These are phyloP conservation scores for Coemansia sp. DNA, from an alignment of 192 early-diverging fungal genomes.

Conservation along the genomic window DNA sequence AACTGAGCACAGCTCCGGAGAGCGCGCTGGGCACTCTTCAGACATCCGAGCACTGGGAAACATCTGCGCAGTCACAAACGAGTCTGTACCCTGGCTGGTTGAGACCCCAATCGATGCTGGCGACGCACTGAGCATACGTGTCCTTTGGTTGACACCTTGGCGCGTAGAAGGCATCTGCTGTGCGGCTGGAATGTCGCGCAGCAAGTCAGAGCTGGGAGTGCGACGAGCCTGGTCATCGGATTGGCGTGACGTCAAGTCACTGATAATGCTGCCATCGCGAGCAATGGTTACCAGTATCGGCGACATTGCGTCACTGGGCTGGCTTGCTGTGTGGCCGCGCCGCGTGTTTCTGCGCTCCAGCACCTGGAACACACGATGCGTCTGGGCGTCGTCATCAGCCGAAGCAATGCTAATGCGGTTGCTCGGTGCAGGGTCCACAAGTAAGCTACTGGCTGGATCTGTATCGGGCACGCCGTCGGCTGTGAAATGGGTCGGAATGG, in stretches of 20 bases:
- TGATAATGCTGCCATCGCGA: constrained; percentile 37
- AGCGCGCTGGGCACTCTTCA: background rate
- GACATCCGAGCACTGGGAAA: constrained; percentile 14
- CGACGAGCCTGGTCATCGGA: constrained; percentile 15
- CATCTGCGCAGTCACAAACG: constrained; percentile 28
- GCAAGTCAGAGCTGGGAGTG: background rate
- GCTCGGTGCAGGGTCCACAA: background rate
- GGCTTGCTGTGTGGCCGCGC: constrained; percentile 1
- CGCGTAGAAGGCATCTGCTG: background rate
- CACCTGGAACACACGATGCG: constrained; percentile 16
- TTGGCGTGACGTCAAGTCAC: constrained; percentile 15
- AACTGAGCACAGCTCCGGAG: background rate
- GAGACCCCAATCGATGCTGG: background rate
- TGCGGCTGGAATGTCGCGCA: background rate
- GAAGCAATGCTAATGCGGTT: constrained; percentile 25
- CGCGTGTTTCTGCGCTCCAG: constrained; percentile 20
- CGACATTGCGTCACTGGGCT: constrained; percentile 20
- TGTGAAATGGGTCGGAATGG: constrained; percentile 12
- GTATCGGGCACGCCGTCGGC: background rate
- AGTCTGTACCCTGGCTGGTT: constrained; percentile 19
- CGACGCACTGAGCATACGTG: background rate
- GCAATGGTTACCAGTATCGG: constrained; percentile 41
- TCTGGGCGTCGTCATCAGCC: constrained; percentile 14
- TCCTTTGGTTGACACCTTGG: background rate
- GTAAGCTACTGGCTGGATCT: background rate